Evolutionary conservation across 495 filamentous ascomycete species (phyloP).

Genomic region (Neurospora cerealis): DNA sequence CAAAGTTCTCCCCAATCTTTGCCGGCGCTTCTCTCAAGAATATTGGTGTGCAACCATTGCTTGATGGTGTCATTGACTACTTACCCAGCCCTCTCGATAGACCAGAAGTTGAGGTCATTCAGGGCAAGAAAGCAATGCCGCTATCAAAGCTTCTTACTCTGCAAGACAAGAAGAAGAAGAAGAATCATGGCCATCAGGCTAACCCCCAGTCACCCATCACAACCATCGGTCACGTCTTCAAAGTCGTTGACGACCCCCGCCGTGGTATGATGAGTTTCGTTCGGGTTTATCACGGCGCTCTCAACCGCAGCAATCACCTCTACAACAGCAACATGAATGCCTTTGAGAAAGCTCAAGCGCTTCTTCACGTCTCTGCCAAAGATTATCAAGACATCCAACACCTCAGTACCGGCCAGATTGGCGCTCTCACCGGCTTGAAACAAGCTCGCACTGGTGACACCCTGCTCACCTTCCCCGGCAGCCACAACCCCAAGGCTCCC

Average conservation of each 20-base stretch:
- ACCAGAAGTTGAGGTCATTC: constrained; percentile 65
- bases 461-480: constrained; percentile 58
- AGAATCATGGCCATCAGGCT: constrained; percentile 29
- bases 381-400: constrained; percentile 75
- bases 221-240: constrained; percentile 85
- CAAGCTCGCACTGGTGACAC: constrained; percentile 89
- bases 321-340: constrained; percentile 82
- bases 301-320: constrained; percentile 61
- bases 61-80: constrained; percentile 80
- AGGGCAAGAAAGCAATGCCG: constrained; percentile 46
- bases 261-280: constrained; percentile 88
- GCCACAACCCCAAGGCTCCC: constrained; percentile 33
- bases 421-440: constrained; percentile 89
- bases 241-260: constrained; percentile 81
- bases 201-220: constrained; percentile 43
- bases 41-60: constrained; percentile 85
- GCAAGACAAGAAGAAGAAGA: constrained; percentile 39
- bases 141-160: constrained; percentile 42
- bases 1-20: constrained; percentile 73
- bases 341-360: constrained; percentile 70
- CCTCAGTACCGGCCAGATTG: constrained; percentile 82
- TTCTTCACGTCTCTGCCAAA: constrained; percentile 87
- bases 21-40: constrained; percentile 89
- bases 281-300: constrained; percentile 76
- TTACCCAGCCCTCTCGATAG: constrained; percentile 75